Percentiles rank a stretch among this genome's conserved stretches.
Conservation (phyloP, 2,329 filamentous ascomycete genomes). For the Scedosporium apiospermum region DNA sequence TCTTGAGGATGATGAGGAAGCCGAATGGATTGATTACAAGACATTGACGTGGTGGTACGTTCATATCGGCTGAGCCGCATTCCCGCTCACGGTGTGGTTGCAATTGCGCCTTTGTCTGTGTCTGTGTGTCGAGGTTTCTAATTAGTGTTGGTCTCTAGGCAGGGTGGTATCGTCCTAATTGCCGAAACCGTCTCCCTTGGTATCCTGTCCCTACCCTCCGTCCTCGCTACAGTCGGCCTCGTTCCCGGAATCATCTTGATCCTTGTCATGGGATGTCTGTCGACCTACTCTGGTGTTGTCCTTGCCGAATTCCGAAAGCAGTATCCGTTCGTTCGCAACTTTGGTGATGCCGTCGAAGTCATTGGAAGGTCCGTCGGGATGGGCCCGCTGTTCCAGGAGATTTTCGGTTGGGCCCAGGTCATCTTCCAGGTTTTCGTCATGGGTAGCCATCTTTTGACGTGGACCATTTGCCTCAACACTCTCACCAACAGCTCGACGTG, state of each 20-base stretch:
- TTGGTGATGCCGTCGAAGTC: conserved; percentile 31
- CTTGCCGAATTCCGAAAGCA: conserved; percentile 17
- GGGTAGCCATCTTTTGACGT: conserved; percentile 27
- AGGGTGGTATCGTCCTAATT: conserved; percentile 33
- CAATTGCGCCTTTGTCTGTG: no score
- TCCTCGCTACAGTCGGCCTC: conserved; percentile 25
- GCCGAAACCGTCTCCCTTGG: conserved; percentile 28
- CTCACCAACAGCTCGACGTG: conserved; percentile 17
- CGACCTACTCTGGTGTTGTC: conserved; percentile 48
- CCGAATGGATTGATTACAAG: no score
- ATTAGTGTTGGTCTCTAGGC: conserved; percentile 17
- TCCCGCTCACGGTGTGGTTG: no score
- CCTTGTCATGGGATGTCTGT: conserved; percentile 54
- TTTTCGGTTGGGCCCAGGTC: conserved; percentile 15
- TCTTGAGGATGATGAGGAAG: neutral
- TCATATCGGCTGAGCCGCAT: no score
- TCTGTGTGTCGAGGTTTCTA: no score
- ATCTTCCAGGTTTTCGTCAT: conserved; percentile 28
- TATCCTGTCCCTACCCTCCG: conserved; percentile 14
- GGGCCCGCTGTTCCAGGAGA: conserved; percentile 15
- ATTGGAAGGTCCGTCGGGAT: conserved; percentile 15
- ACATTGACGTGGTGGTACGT: no score
- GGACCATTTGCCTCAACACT: conserved; percentile 16
- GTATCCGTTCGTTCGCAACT: conserved; percentile 46
- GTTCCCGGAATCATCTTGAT: conserved; percentile 66